A percentile compares a stretch with the other conserved stretches of the same genome.
These are phyloP conservation scores for Protomyces arabidopsidicola DNA, from an alignment of 1,139 yeast species.

Conservation along the genomic window DNA sequence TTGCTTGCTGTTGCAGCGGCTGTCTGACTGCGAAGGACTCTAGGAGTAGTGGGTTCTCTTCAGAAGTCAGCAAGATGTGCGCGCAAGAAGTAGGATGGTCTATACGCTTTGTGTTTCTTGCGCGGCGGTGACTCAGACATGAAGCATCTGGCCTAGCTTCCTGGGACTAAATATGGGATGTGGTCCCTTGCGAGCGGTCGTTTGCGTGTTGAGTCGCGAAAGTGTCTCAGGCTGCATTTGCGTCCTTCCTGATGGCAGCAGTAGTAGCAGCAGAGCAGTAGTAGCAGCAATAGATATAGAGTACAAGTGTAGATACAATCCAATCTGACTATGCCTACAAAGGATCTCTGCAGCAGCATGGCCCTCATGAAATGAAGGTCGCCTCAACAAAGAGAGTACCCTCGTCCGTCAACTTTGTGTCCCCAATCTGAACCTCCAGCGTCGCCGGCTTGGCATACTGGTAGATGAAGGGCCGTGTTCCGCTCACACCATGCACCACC, in stretches of 20 bases:
- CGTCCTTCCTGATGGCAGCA: no score
- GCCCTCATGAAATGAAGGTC: constrained; percentile 48
- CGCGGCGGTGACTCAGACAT: constrained; percentile 2
- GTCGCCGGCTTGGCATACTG: constrained; percentile 67
- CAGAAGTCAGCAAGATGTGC: background rate
- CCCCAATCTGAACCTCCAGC: constrained; percentile 36
- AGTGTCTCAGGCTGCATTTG: no score
- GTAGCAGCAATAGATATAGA: no score
- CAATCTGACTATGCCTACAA: no score
- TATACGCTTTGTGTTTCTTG: background rate
- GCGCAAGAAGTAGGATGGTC: background rate
- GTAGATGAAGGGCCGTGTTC: constrained; percentile 90
- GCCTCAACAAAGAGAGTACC: constrained; percentile 59
- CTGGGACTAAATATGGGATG: background rate
- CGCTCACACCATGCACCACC: constrained; percentile 90
- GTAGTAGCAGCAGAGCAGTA: no score
- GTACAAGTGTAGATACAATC: no score
- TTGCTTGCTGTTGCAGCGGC: background rate
- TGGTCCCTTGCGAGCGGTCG: no score
- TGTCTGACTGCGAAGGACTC: background rate
- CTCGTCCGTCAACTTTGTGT: constrained; percentile 41
- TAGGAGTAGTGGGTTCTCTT: background rate
- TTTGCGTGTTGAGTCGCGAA: no score
- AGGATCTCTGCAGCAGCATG: background rate
- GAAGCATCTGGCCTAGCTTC: background rate